Evolutionary conservation across 1,284 basidiomycete genomes (phyloP).

Genomic region (Trichosporon sp.): DNA sequence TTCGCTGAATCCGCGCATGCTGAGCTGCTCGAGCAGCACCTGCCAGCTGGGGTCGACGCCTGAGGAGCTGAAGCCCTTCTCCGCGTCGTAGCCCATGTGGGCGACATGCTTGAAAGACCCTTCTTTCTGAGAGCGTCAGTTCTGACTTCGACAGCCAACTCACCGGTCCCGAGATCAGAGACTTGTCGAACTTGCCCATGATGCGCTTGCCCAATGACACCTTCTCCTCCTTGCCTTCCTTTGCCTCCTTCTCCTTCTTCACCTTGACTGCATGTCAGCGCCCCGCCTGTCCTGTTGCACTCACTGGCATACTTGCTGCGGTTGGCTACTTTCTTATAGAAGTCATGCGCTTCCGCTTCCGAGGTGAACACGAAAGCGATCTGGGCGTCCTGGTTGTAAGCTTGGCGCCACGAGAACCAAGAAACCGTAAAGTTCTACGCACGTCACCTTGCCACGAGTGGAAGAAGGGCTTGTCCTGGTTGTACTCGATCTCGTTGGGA

Average conservation of each 20-base stretch:
- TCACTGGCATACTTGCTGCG: constrained; percentile 62
- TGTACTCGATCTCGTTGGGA: constrained; percentile 77
- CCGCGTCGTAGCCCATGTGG: constrained; percentile 89
- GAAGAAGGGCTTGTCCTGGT: constrained; percentile 85
- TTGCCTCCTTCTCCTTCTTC: constrained; percentile 24
- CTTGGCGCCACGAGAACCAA: constrained; percentile 47
- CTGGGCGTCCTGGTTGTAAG: constrained; percentile 31
- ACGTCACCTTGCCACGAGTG: constrained; percentile 92
- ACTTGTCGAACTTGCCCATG: constrained; percentile 76
- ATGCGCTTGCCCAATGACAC: constrained; percentile 55
- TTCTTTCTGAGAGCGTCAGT: constrained; percentile 40
- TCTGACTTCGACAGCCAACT: constrained; percentile 16
- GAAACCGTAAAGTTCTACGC: constrained; percentile 64
- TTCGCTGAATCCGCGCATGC: constrained; percentile 63
- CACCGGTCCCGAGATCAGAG: constrained; percentile 78
- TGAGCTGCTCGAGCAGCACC: constrained; percentile 67
- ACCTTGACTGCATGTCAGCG: constrained; percentile 34
- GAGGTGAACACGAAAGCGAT: constrained; percentile 86
- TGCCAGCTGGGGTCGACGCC: constrained; percentile 94
- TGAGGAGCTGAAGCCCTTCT: constrained; percentile 77
- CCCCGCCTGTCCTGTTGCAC: constrained; percentile 20
- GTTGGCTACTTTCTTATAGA: constrained; percentile 79
- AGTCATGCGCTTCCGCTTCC: constrained; percentile 78
- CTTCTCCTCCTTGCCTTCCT: constrained; percentile 36
- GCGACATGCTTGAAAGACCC: constrained; percentile 86